Evolutionary conservation across 176 grass and related monocot genomes (phyloP), one percentile per base, ranked within the genome.

Genomic region (Phoenix roebelenii): DNA sequence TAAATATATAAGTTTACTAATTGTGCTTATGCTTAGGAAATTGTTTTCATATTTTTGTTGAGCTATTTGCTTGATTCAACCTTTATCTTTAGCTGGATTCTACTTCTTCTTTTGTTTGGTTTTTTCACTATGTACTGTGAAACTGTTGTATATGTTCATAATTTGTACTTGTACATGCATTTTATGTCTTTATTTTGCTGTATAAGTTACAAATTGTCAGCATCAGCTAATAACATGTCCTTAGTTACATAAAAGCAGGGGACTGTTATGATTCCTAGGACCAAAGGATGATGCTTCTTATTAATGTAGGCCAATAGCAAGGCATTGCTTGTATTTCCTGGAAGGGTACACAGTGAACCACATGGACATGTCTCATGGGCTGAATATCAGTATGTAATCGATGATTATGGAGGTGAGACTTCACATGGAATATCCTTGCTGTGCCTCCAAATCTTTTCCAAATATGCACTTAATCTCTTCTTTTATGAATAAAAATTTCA

Each of bases 301-400:
- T 22, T 83, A 66, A 54, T 90, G 48, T 79, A 97, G 93, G 81
- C 81, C 58, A 97, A 91, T 80, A 74, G 63, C 79, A 91, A 91
- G 76, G 93, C 77, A 18, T 76, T 91, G 70, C 74, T 97, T 66
- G 69, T 91, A 59, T 85, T 97, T 88, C 86, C 93, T 70, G 81
- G 87, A 77, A 81, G 81, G 76, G 69, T 97, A 60, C 93, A 97
- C 74, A 80, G 61, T 76, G 77, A 97, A 72, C 93, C 93, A 75
- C 87, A 97, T 83, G 73, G 75, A 32, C 74, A 88, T 67, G 70
- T 72, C 65, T 25, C 80, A 23, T 91, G 92, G 92, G 86, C 92
- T 52, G 87, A 97, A 26, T 97, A 74, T 67, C 83, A 80, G 23
- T 97, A 91, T 72, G 73, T 77, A 67, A 60, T 97, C 59, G 93